Evolutionary conservation across 768 basidiomycete genomes (phyloP), one percentile per base, ranked within the genome.

Genomic region (Calvatia gigantea): DNA sequence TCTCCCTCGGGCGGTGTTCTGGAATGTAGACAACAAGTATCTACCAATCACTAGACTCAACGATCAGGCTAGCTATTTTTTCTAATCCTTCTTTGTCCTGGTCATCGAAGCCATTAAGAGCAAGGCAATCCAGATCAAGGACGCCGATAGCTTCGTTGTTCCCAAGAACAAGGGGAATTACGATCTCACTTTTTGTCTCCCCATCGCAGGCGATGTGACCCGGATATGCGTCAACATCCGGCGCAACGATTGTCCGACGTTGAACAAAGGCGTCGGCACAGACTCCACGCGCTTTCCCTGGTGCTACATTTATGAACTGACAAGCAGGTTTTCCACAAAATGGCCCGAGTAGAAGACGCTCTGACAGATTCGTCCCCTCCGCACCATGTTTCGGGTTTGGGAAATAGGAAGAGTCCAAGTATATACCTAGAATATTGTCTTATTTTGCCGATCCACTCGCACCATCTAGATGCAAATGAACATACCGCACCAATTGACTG

Each of bases 171-270:
- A 98, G 75, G 6, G 95, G 95, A 47, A 89, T 74, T 21, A 97
- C 94, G 47, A 98, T 84, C 68, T 98, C 96, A 62, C 90, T 91
- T 64, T 87, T 86, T 2, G 95, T 96, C 51, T 87, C 84, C 19
- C 85, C 90, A 61, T 98, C 94, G 65, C 96, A 98, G 2, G 93
- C 91, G 58, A 97, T 96, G 66, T 98, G 96, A 0, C 95, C 94
- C 1, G 91, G 91, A 65, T 94, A 94, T 8, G 68, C 69, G 23
- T 89, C 80, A 17, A 98, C 93, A 57, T 95, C 81, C 17, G 75
- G 71, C 1, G 97, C 91, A n/a, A 93, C 63, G 4, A 91, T 51
- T 0, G 87, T 82, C 60, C 73, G 64, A 41, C 67, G 69, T 47
- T 75, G 75, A 12, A 85, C 52, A 68, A 83, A 96, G 1, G 87